These are phyloP conservation scores for Fusarium temperatum DNA, from an alignment of 2,329 filamentous ascomycete species.

Conservation along the genomic window DNA sequence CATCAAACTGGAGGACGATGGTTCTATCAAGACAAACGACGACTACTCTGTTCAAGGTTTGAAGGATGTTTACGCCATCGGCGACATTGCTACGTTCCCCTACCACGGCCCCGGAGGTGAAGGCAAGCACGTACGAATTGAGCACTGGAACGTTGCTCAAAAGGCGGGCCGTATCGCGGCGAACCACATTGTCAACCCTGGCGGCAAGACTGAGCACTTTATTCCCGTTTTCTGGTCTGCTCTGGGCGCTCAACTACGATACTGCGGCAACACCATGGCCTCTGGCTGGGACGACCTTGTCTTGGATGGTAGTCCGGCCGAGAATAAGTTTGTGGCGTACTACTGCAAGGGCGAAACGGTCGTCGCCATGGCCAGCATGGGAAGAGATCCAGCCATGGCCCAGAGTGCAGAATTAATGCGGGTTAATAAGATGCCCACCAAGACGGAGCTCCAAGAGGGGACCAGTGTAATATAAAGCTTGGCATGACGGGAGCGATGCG, in stretches of 20 bases:
- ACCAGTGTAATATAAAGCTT: conserved; percentile 57
- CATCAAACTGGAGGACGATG: conserved; percentile 80
- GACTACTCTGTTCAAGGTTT: conserved; percentile 79
- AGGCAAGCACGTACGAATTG: conserved; percentile 80
- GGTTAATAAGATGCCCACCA: conserved; percentile 81
- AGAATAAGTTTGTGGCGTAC: conserved; percentile 87
- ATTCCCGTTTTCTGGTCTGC: conserved; percentile 98
- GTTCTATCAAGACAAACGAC: conserved; percentile 84
- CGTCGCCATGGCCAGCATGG: conserved; percentile 91
- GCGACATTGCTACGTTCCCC: conserved; percentile 94
- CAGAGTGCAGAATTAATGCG: conserved; percentile 89
- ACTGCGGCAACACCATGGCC: conserved; percentile 81
- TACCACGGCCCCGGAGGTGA: conserved; percentile 89
- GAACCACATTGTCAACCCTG: conserved; percentile 75
- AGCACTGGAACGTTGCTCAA: conserved; percentile 99
- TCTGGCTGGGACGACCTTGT: conserved; percentile 88
- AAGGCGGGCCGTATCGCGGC: conserved; percentile 87
- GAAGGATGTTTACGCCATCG: conserved; percentile 88
- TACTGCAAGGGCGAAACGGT: conserved; percentile 88
- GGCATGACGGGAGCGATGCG: conserved; percentile 40
- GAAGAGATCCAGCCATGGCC: conserved; percentile 84
- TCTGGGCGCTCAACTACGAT: conserved; percentile 85
- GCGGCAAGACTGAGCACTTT: conserved; percentile 72
- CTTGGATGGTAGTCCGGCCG: conserved; percentile 77
- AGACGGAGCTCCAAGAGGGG: conserved; percentile 77